Evolutionary conservation across 2,329 filamentous ascomycete genomes (phyloP), one percentile per base, ranked within the genome.

Genomic region (Allantophomopsis cytisporea): DNA sequence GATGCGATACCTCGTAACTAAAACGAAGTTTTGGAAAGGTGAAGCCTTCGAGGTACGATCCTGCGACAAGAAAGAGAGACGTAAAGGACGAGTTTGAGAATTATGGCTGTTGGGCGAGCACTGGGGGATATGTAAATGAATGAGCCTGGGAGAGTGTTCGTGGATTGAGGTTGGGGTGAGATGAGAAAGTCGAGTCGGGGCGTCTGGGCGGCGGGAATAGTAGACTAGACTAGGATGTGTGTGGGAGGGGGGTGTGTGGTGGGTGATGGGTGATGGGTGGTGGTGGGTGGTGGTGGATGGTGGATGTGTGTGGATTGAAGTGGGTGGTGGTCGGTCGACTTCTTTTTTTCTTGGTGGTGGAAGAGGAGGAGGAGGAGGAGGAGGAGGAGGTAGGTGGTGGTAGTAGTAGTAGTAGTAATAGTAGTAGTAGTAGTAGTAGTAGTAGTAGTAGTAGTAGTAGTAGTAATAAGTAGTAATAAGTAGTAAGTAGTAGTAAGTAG

Each of bases 51-150:
- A 50, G 49, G 49, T 48, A 52, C 51, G 50, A 43, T 44, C 50
- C 51, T 52, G 51, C 51, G 51, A 54, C 50, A 52, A 52, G 51
- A 54, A 52, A 54, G 50, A 52, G 50, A 52, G 51, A 40, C 47
- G 49, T 51, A 46, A 46, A 51, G 37, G 41, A 41, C 40, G 38
- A 49, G 50, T 46, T 50, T 48, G 47, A 51, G 50, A 51, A 50
- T 49, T 50, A 51, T 49, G 51, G 52, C 52, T 50, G 43, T 41
- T 40, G 28, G 13, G 36, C 18, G n/a, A 18, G 16, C 11, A 30
- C 14, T 34, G 31, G 31, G 31, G 13, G 14, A 16, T 14, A 17
- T n/a, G 18, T 18, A 18, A 34, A 18, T 18, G 16, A 18, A 12
- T 14, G 20, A 21, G 20, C 8, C 7, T 10, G 50, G 51, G 51